Evolutionary conservation across 352 stramenopile genomes (phyloP), one percentile per base, ranked within the genome.

Genomic region (Pythium biforme): DNA sequence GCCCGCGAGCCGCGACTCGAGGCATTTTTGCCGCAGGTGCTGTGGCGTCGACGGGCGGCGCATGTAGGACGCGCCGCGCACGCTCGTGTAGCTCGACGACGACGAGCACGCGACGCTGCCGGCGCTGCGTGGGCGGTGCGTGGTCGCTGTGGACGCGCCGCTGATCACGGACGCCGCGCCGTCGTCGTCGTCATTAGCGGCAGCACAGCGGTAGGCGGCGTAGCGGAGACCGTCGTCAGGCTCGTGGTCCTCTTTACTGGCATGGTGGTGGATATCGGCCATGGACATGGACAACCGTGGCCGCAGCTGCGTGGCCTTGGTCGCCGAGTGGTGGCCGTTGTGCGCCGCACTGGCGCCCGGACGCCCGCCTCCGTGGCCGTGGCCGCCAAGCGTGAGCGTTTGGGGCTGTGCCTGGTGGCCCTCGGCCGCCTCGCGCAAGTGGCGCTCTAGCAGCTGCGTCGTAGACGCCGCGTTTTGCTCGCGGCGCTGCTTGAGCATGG

Each of bases 11-110:
- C 81, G 69, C 11, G 74, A 86, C 66, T 91, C 79, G 31, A 89
- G 59, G 22, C 81, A 91, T 46, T 91, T 88, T 41, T 87, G 81
- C 4, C 81, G 72, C 19, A 91, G 77, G 29, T 82, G 74, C 59
- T 89, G 79, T 5, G 79, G 70, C 4, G 76, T 89, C 31, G 79
- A 72, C 19, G 79, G 76, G 6, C 79, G 71, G 53, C 75, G 76
- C 73, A 88, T 72, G 66, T 89, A 91, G 11, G 77, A 68, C 19
- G 76, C 81, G 5, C 81, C 67, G 26, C 72, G 79, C 20, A 91
- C 64, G 41, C 71, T 67, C 34, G 34, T 11, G 34, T 14, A 40
- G 9, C 9, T 19, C 6, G 37, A 55, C 6, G 59, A 26, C 19
- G 60, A 69, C 0, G 69, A 75, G 0, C 68, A 72, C 8, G 73